Conservation (phyloP, 495 filamentous ascomycete species). For the Symbiotaphrina buchneri region DNA sequence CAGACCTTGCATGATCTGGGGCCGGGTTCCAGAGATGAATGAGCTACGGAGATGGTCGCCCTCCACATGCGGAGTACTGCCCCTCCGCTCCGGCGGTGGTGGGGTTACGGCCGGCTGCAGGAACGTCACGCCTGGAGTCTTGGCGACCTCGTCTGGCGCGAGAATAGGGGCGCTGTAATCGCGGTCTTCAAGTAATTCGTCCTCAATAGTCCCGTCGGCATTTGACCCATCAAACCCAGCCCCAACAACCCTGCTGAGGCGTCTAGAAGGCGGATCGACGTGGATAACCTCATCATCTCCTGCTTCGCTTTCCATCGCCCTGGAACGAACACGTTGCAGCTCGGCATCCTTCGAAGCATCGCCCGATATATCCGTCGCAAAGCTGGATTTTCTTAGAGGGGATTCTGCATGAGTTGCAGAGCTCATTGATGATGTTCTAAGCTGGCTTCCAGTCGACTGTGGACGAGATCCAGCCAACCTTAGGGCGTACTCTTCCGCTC, state of each 20-base stretch:
- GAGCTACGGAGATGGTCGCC: conserved; percentile 17
- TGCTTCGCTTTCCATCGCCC: conserved; percentile 19
- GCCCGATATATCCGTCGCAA: conserved; percentile 16
- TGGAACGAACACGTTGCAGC: conserved; percentile 5
- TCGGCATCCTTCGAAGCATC: conserved; percentile 5
- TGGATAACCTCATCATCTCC: conserved; percentile 47
- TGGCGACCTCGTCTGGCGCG: conserved; percentile 76
- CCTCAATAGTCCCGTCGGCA: conserved; percentile 22
- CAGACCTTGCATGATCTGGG: too few species aligned
- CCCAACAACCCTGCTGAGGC: conserved; percentile 36
- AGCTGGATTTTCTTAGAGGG: conserved; percentile 28
- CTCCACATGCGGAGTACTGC: conserved; percentile 30
- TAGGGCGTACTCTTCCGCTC: conserved; percentile 54
- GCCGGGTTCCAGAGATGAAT: conserved; percentile 8
- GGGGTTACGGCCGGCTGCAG: conserved; percentile 56
- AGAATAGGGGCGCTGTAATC: conserved; percentile 55
- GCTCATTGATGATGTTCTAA: conserved; percentile 14
- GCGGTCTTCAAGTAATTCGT: conserved; percentile 26
- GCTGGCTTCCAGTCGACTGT: conserved; percentile 16
- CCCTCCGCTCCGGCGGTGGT: conserved; percentile 33
- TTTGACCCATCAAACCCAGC: conserved; percentile 23
- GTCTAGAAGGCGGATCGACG: conserved; percentile 45
- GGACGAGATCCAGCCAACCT: conserved; percentile 42
- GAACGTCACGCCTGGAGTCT: conserved; percentile 39
- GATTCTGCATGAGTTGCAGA: conserved; percentile 30